Base-by-base conservation (phyloP, 2,329 filamentous ascomycete species). In the Trichoderma arundinaceum region DNA sequence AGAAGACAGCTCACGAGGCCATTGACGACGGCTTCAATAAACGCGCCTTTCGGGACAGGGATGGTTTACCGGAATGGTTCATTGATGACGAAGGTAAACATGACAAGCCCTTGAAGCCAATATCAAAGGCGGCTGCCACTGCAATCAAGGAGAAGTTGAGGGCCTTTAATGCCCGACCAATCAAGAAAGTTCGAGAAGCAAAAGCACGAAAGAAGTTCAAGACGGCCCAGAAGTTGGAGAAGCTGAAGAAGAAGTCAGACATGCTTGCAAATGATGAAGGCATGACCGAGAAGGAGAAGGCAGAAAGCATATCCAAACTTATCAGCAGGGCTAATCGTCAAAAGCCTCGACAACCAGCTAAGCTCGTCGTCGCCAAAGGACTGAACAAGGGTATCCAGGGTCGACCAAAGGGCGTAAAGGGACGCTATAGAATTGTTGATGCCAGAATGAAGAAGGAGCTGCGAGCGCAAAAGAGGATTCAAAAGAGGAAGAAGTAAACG, bases 151-250 rank as follows among this genome's bases (percentile, higher is more conserved):
- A 97, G 74, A 99, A 99, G 80, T 77, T 91, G 75, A 90, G 94
- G 38, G 94, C 95, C 0, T 86, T 96, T 72, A 98, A 99, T 76
- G 95, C 94, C 7, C 88, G 95, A 38, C 95, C 95, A 0, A 98
- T 98, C 86, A 99, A 99, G 86, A 99, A 99, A 83, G 95, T 99
- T 38, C 90, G 92, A 72, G 95, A 99, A 80, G 95, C 95, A 28
- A 94, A 96, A 80, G 94, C 94, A 41, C 86, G 95, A 67, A 99
- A 99, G 88, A 98, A 97, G 82, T 90, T 97, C 79, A 96, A 96
- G 85, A 89, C 94, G 8, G 94, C 92, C 0, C 92, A 96, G 79
- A 86, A 87, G 66, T 80, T 99, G 35, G 95, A 99, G 85, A 97
- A 97, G 82, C 82, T 99, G 69, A 92, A 93, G 82, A 97, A 96